Evolutionary conservation across 352 stramenopile genomes (phyloP).

Genomic region (Globisporangium solare): DNA sequence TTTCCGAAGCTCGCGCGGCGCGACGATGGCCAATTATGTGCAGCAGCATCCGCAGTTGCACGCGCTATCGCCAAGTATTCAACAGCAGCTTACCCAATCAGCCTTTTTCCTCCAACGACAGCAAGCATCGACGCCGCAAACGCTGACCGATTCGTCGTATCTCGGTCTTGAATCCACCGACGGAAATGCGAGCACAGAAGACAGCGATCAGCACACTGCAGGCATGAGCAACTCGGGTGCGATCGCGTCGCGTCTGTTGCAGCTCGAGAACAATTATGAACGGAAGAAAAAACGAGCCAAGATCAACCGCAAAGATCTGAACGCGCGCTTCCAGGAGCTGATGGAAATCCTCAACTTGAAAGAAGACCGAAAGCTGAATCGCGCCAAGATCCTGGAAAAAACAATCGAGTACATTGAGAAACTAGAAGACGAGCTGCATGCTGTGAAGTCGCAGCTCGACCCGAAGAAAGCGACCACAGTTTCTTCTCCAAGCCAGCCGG

Average conservation of each 20-base stretch:
- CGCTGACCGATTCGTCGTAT: slow-evolving; percentile 16
- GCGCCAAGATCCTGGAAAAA: slow-evolving; percentile 64
- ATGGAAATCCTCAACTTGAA: slow-evolving; percentile 57
- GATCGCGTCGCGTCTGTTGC: slow-evolving; percentile 24
- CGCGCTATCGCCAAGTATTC: slow-evolving; percentile 8
- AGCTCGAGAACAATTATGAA: slow-evolving; percentile 67
- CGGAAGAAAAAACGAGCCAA: slow-evolving; percentile 70
- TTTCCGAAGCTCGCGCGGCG: slow-evolving; percentile 1
- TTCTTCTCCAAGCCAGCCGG: not conserved
- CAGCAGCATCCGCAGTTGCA: slow-evolving; percentile 5
- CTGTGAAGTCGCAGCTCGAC: slow-evolving; percentile 9
- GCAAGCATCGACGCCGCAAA: not conserved
- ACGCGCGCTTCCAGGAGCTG: slow-evolving; percentile 60
- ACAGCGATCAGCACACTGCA: slow-evolving; percentile 5
- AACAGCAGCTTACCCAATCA: slow-evolving; percentile 10
- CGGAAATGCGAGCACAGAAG: not conserved
- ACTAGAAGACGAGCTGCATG: slow-evolving; percentile 34
- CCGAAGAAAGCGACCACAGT: slow-evolving; percentile 12
- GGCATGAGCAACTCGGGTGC: slow-evolving; percentile 5
- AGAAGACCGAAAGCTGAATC: slow-evolving; percentile 61
- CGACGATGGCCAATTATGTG: not conserved
- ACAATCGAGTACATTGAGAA: slow-evolving; percentile 58
- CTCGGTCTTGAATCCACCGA: slow-evolving; percentile 4
- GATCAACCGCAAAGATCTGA: slow-evolving; percentile 64
- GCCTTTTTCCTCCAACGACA: slow-evolving; percentile 3